These are phyloP conservation scores for Leonotis leonurus DNA, from an alignment of 257 asterid genomes.

Conservation along the genomic window DNA sequence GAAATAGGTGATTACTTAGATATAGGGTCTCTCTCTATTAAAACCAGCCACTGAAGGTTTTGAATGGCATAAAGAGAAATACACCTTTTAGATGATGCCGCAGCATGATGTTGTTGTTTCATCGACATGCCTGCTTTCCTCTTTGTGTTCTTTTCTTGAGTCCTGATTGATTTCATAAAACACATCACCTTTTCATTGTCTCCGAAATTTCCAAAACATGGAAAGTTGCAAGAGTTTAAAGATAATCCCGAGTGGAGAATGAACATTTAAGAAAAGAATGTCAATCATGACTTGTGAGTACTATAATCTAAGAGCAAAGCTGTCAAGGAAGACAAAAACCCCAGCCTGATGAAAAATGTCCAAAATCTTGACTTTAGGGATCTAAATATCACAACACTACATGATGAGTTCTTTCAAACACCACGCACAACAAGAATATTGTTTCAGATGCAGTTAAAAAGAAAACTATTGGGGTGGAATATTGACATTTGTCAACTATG, in stretches of 20 bases:
- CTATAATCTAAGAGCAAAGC: background rate
- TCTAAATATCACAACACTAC: background rate
- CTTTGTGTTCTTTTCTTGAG: conserved; percentile 22
- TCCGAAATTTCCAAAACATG: background rate
- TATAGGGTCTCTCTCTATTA: background rate
- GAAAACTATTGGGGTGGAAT: too few species aligned
- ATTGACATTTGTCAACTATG: too few species aligned
- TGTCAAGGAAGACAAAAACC: background rate
- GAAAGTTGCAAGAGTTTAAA: background rate
- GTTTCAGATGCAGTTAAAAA: background rate
- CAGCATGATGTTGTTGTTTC: conserved; percentile 2
- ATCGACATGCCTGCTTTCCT: conserved; percentile 13
- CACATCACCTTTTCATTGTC: background rate
- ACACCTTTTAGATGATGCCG: conserved; percentile 32
- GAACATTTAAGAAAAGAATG: background rate
- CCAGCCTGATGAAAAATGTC: background rate
- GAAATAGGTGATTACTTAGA: background rate
- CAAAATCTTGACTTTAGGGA: background rate
- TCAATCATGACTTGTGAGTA: background rate
- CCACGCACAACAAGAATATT: background rate
- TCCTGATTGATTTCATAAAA: conserved; percentile 29
- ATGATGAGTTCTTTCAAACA: background rate
- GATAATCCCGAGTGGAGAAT: background rate
- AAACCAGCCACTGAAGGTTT: background rate
- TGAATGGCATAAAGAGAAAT: conserved; percentile 8